Base-by-base conservation (phyloP, 164 flowering plant genomes). In the Vitis vinifera region DNA sequence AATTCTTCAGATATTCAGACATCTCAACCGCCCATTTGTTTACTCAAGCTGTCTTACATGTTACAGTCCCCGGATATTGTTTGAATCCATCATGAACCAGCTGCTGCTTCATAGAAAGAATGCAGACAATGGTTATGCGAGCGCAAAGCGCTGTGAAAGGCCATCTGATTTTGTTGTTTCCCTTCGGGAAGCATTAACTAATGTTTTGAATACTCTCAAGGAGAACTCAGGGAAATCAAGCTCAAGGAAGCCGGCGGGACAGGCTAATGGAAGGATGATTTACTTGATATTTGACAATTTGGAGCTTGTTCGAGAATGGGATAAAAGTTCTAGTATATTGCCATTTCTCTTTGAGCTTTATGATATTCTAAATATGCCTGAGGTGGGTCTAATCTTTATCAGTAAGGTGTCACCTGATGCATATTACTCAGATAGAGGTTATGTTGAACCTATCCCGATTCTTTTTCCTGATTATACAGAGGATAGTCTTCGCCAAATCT, bases 231-330 rank as follows among this genome's bases (percentile, higher is more conserved):
- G 67, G 60, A 85, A 78, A 59, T 64, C 59, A 31, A 69, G 77
- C 65, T 73, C 77, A 19, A 77, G 78, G 74, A 81, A 83, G 63
- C 56, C 59, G 51, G 66, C 13, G 15, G 69, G 75, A 63, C 72
- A 50, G 49, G 81, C 63, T 30, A 67, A 72, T 48, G 97, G 97
- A 53, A 83, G 68, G 58, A 92, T 90, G 97, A 60, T 93, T 59
- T 96, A 96, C 76, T 73, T 96, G 81, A 83, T 96, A 59, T 80
- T 96, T 78, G 98, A 92, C 74, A 80, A 82, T 69, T 58, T 96
- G 71, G 98, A 96, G 81, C 88, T 80, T 75, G 78, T 88, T 66
- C 81, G 88, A 65, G 87, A 76, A 59, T 96, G 99, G 99, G 95
- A 93, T 69, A 93, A 89, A 77, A 79, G 88, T 76, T 81, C 85